Evolutionary conservation across 1,284 basidiomycete species (phyloP).

Genomic region (Exobasidium rhododendri): DNA sequence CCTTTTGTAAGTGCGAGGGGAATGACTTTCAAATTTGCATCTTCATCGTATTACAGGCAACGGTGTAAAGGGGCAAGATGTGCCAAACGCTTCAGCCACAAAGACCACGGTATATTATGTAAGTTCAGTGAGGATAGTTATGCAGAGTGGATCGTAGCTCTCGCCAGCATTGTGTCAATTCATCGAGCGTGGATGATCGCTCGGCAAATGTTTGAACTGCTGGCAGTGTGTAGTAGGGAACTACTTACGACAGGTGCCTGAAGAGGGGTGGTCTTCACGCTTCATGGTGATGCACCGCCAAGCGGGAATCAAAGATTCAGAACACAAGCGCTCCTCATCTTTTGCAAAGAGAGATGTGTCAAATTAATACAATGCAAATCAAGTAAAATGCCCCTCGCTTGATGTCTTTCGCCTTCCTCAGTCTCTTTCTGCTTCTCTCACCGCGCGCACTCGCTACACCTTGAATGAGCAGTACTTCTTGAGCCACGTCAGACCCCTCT

Average conservation of each 20-base stretch:
- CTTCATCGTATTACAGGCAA: background rate
- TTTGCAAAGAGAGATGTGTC: background rate
- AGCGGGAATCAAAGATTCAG: background rate
- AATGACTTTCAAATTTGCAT: too few relatives aligned
- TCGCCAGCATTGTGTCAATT: slow-evolving; percentile 8
- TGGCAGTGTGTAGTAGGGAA: too few relatives aligned
- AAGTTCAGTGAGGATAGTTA: slow-evolving; percentile 9
- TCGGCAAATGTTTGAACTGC: background rate
- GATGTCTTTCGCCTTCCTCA: background rate
- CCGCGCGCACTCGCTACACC: slow-evolving; percentile 2
- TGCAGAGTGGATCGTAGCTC: background rate
- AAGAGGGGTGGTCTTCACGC: too few relatives aligned
- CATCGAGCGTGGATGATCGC: slow-evolving; percentile 5
- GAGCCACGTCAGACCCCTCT: slow-evolving; percentile 73
- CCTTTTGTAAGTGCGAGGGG: too few relatives aligned
- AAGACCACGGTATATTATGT: slow-evolving; percentile 2
- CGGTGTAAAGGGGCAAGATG: background rate
- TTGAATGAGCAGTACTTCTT: slow-evolving; percentile 60
- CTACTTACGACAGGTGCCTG: too few relatives aligned
- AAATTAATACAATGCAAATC: background rate
- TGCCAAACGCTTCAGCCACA: slow-evolving; percentile 10
- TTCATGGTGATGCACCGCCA: too few relatives aligned
- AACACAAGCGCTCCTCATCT: background rate
- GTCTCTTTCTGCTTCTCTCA: background rate
- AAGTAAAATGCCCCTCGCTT: background rate